A percentile compares a stretch with the other conserved stretches of the same genome.
phyloP scores from a whole-genome alignment of 768 basidiomycete species.

The Obba rivulosa region DNA sequence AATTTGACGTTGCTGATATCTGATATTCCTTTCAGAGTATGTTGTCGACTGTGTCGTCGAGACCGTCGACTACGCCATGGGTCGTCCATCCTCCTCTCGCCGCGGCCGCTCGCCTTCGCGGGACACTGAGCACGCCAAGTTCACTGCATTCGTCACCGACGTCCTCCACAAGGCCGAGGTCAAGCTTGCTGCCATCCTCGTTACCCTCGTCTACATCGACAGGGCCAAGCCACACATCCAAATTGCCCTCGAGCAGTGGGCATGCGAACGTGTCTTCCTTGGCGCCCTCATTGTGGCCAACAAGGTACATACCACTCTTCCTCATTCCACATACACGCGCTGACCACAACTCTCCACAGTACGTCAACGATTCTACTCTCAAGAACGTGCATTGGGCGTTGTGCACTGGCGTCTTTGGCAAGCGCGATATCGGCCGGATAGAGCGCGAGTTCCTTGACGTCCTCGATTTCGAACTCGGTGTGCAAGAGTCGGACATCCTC shows the following conservation, averaged over 20 bases:
- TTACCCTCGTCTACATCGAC: slow-evolving; percentile 71
- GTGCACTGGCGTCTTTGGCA: slow-evolving; percentile 80
- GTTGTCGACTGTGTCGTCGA: slow-evolving; percentile 64
- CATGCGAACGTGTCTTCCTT: slow-evolving; percentile 85
- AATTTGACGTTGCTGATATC: slow-evolving; percentile 1
- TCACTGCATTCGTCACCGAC: slow-evolving; percentile 59
- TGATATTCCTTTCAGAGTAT: slow-evolving; percentile 45
- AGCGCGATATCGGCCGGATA: slow-evolving; percentile 74
- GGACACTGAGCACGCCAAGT: slow-evolving; percentile 48
- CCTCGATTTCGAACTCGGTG: slow-evolving; percentile 65
- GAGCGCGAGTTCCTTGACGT: slow-evolving; percentile 81
- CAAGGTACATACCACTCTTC: slow-evolving; percentile 48
- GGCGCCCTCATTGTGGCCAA: slow-evolving; percentile 85
- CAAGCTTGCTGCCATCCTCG: slow-evolving; percentile 61
- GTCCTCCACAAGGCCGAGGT: slow-evolving; percentile 73
- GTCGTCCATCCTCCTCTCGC: slow-evolving; percentile 52
- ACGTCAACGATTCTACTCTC: slow-evolving; percentile 82
- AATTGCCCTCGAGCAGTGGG: slow-evolving; percentile 81
- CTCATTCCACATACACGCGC: slow-evolving; percentile 5
- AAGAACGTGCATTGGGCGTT: slow-evolving; percentile 91
- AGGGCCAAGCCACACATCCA: slow-evolving; percentile 74
- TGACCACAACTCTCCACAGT: slow-evolving; percentile 36
- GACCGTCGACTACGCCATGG: slow-evolving; percentile 72
- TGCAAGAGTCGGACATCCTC: slow-evolving; percentile 62
- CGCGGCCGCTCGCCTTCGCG: slow-evolving; percentile 44